Conservation (phyloP, 768 basidiomycete species). For the Hericium coralloides region DNA sequence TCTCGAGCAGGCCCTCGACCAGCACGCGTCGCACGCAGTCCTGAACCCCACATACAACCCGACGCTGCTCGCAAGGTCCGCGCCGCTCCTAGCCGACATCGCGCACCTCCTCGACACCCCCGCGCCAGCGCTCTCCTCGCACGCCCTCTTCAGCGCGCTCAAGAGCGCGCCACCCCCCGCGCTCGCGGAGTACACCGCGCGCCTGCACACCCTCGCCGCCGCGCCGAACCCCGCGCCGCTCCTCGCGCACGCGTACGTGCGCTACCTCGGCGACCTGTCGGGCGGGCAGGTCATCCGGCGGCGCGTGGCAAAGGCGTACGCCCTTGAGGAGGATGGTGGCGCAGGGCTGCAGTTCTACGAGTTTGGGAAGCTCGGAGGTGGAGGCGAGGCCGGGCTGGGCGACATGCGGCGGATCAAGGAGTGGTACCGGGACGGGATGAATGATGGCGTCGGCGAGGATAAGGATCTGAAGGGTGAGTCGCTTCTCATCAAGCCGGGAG, state of each 20-base stretch:
- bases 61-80: conserved; percentile 51
- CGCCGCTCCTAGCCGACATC: conserved; percentile 59
- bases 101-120: conserved; percentile 45
- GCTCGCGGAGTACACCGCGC: conserved; percentile 42
- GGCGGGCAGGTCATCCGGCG: conserved; percentile 68
- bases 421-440: conserved; percentile 48
- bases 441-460: conserved; percentile 26
- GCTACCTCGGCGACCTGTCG: conserved; percentile 74
- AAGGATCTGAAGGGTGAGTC: conserved; percentile 22
- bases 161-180: conserved; percentile 36
- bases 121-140: conserved; percentile 45
- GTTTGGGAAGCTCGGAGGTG: conserved; percentile 48
- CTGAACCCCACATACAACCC: conserved; percentile 69
- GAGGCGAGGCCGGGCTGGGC: conserved; percentile 37
- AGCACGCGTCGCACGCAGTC: conserved; percentile 51
- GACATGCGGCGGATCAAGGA: conserved; percentile 70
- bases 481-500: not conserved
- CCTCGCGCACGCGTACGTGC: conserved; percentile 74
- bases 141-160: conserved; percentile 44
- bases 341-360: conserved; percentile 59
- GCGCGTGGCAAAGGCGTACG: conserved; percentile 58
- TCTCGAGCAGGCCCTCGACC: conserved; percentile 47
- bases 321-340: conserved; percentile 40
- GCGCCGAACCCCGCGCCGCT: conserved; percentile 41
- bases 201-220: conserved; percentile 40